phyloP scores from a whole-genome alignment of 768 basidiomycete genomes.

The Lentinula aciculospora region DNA sequence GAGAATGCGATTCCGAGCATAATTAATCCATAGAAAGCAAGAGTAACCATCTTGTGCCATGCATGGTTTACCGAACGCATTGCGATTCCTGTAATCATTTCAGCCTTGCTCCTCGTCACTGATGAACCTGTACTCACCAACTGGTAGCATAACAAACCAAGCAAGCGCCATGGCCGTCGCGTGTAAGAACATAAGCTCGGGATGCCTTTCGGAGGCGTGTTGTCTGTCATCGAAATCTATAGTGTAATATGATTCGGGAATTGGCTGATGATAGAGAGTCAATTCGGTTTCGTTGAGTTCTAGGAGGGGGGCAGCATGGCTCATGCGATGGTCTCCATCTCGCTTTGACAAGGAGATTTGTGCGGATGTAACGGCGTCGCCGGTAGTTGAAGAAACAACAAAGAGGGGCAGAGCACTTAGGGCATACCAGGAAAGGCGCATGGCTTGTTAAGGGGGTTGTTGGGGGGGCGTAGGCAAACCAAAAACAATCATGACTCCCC shows the following conservation, averaged over 20 bases:
- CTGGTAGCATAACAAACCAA: constrained; percentile 79
- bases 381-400: constrained; percentile 15
- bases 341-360: constrained; percentile 13
- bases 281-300: constrained; percentile 78
- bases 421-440: constrained; percentile 18
- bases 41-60: constrained; percentile 50
- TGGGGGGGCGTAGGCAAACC: background rate
- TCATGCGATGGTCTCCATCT: constrained; percentile 35
- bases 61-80: constrained; percentile 74
- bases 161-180: constrained; percentile 69
- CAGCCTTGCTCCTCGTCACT: background rate
- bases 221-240: constrained; percentile 63
- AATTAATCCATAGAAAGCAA: constrained; percentile 57
- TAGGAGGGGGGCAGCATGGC: constrained; percentile 43
- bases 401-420: constrained; percentile 19
- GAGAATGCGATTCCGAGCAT: constrained; percentile 56
- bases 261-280: constrained; percentile 55
- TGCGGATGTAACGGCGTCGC: constrained; percentile 4
- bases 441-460: constrained; percentile 10
- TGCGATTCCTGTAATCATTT: constrained; percentile 53
- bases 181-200: constrained; percentile 71
- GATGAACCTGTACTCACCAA: constrained; percentile 43
- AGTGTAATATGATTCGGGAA: constrained; percentile 79
- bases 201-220: constrained; percentile 40
- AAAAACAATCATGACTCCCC: background rate